These are phyloP conservation scores for Boletus reticulatus DNA, from an alignment of 768 basidiomycete species.

Conservation along the genomic window DNA sequence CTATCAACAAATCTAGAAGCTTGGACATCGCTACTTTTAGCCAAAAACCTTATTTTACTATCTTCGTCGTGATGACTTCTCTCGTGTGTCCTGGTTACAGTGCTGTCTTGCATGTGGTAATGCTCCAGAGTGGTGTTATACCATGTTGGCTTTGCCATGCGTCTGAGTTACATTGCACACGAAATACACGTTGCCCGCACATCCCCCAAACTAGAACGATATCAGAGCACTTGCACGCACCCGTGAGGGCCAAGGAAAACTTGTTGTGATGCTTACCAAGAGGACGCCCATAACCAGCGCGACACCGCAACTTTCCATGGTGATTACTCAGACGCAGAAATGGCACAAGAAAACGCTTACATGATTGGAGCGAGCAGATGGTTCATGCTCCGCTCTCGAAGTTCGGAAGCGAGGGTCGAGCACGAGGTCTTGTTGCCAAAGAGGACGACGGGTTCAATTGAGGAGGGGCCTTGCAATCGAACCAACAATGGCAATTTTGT, in stretches of 20 bases:
- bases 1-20: conserved; percentile 26
- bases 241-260: not conserved
- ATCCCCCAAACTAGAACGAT: not conserved
- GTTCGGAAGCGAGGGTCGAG: conserved; percentile 22
- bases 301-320: not conserved
- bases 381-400: conserved; percentile 23
- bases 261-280: conserved; percentile 7
- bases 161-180: conserved; percentile 7
- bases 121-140: conserved; percentile 13
- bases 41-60: conserved; percentile 27
- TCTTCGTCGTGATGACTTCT: conserved; percentile 19
- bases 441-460: not conserved
- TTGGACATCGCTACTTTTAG: conserved; percentile 23
- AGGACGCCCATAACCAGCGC: conserved; percentile 3
- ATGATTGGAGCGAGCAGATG: conserved; percentile 18
- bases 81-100: conserved; percentile 20
- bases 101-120: conserved; percentile 11
- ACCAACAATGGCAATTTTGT: conserved; percentile 20
- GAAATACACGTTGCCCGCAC: conserved; percentile 17
- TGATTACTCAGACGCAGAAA: not conserved
- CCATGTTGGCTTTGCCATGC: conserved; percentile 5
- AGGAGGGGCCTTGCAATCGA: conserved; percentile 1
- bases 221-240: not conserved
- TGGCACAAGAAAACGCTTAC: conserved; percentile 8
- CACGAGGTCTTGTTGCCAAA: conserved; percentile 25